A percentile compares a stretch with the other conserved stretches of the same genome.
These are phyloP conservation scores for Keqinozyma sinolaborantium DNA, from an alignment of 1,139 yeast genomes.

Conservation along the genomic window DNA sequence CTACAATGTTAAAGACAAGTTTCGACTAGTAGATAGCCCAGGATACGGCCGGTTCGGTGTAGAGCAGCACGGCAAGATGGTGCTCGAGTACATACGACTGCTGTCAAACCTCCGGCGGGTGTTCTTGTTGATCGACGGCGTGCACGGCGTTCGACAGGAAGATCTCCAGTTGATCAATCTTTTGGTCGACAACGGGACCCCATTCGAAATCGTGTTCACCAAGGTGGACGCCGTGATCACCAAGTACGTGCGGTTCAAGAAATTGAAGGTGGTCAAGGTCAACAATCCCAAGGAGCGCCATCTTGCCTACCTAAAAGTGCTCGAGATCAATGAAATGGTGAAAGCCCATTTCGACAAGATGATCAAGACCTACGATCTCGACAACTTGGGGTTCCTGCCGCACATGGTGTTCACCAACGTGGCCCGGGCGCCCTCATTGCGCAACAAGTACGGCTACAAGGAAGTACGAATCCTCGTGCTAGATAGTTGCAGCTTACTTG, in stretches of 20 bases:
- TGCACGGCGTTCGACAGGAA: conserved; percentile 51
- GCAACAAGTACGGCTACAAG: conserved; percentile 28
- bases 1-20: conserved; percentile 58
- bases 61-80: conserved; percentile 64
- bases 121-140: conserved; percentile 58
- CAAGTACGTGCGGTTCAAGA: conserved; percentile 13
- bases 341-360: conserved; percentile 19
- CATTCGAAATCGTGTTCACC: conserved; percentile 73
- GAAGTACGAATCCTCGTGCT: conserved; percentile 33
- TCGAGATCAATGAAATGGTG: conserved; percentile 20
- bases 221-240: conserved; percentile 58
- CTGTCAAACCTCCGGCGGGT: conserved; percentile 55
- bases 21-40: conserved; percentile 76
- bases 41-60: conserved; percentile 76
- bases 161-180: conserved; percentile 54
- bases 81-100: conserved; percentile 54
- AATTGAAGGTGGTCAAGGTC: conserved; percentile 2
- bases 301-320: conserved; percentile 1
- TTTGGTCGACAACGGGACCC: conserved; percentile 52
- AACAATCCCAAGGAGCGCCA: conserved; percentile 1
- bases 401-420: conserved; percentile 34
- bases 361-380: conserved; percentile 19
- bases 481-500: conserved; percentile 27
- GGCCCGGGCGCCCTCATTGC: conserved; percentile 16
- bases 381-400: conserved; percentile 25